Percentiles rank a stretch among this genome's conserved stretches.
These are phyloP conservation scores for Bipolaris gigantea DNA, from an alignment of 2,329 filamentous ascomycete genomes.

Conservation along the genomic window DNA sequence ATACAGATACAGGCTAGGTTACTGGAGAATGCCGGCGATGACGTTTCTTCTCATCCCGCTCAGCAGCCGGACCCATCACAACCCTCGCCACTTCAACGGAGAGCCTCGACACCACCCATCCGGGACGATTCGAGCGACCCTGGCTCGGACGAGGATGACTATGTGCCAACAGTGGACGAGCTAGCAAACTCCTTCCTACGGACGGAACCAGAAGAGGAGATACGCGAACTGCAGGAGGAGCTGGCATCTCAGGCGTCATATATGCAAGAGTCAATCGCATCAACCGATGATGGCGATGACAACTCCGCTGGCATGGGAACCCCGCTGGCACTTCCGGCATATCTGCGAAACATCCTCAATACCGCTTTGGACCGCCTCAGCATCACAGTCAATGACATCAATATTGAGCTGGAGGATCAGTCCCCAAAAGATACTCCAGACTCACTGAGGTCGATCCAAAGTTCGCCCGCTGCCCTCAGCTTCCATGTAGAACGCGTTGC, in stretches of 20 bases:
- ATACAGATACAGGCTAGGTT: slow-evolving; percentile 65
- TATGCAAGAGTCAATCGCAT: slow-evolving; percentile 61
- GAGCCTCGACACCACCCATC: slow-evolving; percentile 14
- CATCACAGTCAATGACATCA: slow-evolving; percentile 66
- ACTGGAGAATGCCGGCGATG: slow-evolving; percentile 18
- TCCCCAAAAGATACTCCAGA: slow-evolving; percentile 54
- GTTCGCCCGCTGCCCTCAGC: slow-evolving; percentile 63
- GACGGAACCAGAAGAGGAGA: slow-evolving; percentile 67
- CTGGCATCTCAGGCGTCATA: slow-evolving; percentile 65
- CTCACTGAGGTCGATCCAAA: slow-evolving; percentile 51
- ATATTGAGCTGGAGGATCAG: slow-evolving; percentile 65
- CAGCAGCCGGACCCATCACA: slow-evolving; percentile 9
- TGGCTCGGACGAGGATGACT: slow-evolving; percentile 35
- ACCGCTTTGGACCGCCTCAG: slow-evolving; percentile 73
- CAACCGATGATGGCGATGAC: slow-evolving; percentile 65
- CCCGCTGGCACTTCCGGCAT: slow-evolving; percentile 67
- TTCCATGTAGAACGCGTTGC: slow-evolving; percentile 66
- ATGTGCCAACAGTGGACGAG: slow-evolving; percentile 69
- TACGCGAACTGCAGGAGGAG: slow-evolving; percentile 68
- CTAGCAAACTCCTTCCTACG: slow-evolving; percentile 79
- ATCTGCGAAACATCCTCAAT: slow-evolving; percentile 72
- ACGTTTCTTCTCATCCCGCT: slow-evolving; percentile 6
- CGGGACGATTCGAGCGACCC: slow-evolving; percentile 20
- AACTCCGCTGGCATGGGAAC: slow-evolving; percentile 68
- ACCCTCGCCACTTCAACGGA: slow-evolving; percentile 9